Percentiles rank a stretch among this genome's conserved stretches.
Conservation (phyloP, 257 asterid genomes). For the Solanum pinnatisectum region DNA sequence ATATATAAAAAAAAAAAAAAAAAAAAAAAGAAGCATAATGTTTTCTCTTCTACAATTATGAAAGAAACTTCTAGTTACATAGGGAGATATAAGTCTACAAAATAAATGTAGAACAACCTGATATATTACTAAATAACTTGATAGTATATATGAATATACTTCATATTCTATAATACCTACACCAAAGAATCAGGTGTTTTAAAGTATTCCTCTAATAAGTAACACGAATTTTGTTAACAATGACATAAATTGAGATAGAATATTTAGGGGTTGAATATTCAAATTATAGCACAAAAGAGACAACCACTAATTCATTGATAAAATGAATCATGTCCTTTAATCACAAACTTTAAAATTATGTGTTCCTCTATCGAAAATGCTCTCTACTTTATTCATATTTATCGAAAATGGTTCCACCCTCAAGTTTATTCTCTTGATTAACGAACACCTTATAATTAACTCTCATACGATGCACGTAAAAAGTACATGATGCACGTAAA, state of each 20-base stretch:
- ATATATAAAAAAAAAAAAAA: neutral
- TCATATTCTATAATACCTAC: neutral
- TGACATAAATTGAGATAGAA: too few relatives aligned
- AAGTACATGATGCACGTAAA: neutral
- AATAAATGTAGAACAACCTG: neutral
- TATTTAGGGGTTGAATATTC: neutral
- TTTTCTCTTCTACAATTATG: neutral
- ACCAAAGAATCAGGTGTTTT: neutral
- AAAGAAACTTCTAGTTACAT: neutral
- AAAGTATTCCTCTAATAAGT: neutral
- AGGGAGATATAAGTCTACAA: neutral
- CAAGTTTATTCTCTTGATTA: neutral
- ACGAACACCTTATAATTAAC: neutral
- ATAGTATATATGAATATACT: neutral
- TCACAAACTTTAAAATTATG: neutral
- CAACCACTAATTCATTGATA: neutral
- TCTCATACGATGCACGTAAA: neutral
- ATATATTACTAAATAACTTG: neutral
- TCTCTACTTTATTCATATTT: too few relatives aligned
- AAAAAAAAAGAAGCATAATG: slow-evolving; percentile 3
- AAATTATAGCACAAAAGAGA: neutral
- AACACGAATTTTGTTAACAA: too few relatives aligned
- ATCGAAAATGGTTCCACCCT: neutral
- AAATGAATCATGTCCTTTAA: neutral
- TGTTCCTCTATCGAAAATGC: too few relatives aligned